A percentile compares a stretch with the other conserved stretches of the same genome.
Evolutionary conservation across 2,329 filamentous ascomycete species (phyloP).

Genomic region (Akanthomyces lecanii): DNA sequence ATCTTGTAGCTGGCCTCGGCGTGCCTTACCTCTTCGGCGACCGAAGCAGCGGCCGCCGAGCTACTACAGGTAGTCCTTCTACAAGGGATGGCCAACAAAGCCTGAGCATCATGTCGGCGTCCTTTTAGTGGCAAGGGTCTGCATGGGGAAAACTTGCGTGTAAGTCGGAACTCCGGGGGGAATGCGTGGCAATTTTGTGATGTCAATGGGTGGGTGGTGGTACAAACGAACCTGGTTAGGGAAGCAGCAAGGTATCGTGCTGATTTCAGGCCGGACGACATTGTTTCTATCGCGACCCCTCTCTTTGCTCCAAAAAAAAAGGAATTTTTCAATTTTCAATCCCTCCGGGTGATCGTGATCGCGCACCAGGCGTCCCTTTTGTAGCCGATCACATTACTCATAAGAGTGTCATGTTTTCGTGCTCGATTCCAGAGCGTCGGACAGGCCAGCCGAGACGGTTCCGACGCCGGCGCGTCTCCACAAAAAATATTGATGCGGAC

Average conservation of each 20-base stretch:
- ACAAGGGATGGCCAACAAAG: not conserved
- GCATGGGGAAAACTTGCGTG: not conserved
- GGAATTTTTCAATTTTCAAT: not conserved
- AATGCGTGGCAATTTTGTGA: constrained; percentile 4
- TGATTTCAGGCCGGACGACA: not conserved
- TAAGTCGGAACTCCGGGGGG: not conserved
- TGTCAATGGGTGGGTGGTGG: not conserved
- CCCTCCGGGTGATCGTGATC: not conserved
- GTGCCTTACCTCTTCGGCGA: constrained; percentile 10
- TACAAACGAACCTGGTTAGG: constrained; percentile 2
- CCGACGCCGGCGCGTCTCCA: constrained; percentile 11
- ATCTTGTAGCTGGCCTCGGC: constrained; percentile 21
- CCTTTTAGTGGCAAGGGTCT: not conserved
- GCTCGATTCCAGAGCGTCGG: not conserved
- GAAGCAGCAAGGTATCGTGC: not conserved
- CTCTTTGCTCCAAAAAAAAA: not conserved
- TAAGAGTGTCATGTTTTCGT: constrained; percentile 12
- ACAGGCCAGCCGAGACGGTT: constrained; percentile 7
- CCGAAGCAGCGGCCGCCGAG: not conserved
- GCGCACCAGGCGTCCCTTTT: not conserved
- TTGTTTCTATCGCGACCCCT: constrained; percentile 12
- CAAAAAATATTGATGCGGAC: not conserved
- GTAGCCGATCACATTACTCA: constrained; percentile 14
- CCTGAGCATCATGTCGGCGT: not conserved
- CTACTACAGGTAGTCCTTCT: not conserved